Evolutionary conservation across 257 asterid genomes (phyloP).

Genomic region (Nicotiana undulata): DNA sequence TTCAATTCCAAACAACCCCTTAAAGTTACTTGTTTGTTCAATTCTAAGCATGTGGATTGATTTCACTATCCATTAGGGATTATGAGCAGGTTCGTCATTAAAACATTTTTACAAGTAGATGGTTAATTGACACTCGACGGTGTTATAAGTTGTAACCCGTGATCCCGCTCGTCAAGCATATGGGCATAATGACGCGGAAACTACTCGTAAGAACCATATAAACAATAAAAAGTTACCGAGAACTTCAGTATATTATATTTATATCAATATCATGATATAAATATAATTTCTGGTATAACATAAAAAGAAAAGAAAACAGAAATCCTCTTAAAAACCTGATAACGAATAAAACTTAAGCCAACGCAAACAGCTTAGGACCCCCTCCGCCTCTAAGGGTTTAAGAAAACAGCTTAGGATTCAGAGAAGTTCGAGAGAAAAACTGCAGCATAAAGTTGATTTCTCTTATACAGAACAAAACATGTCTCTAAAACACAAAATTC

Average conservation of each 20-base stretch:
- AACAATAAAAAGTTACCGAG: neutral
- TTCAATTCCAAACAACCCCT: too few relatives aligned
- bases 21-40: too few relatives aligned
- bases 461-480: neutral
- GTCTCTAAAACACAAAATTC: slow-evolving; percentile 4
- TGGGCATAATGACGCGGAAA: too few relatives aligned
- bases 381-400: too few relatives aligned
- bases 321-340: neutral
- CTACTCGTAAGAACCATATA: too few relatives aligned
- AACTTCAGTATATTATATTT: neutral
- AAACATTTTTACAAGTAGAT: neutral
- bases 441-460: neutral
- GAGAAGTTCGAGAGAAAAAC: neutral
- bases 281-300: too few relatives aligned
- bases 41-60: neutral
- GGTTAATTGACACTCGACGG: neutral
- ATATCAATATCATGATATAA: neutral
- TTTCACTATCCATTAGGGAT: too few relatives aligned
- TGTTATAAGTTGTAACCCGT: neutral
- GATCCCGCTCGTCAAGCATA: neutral
- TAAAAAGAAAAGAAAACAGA: too few relatives aligned
- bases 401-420: neutral
- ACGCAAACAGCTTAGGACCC: neutral
- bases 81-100: too few relatives aligned
- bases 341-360: neutral